Base-by-base conservation (phyloP, 1,139 yeast genomes). In the Kazachstania sp. region DNA sequence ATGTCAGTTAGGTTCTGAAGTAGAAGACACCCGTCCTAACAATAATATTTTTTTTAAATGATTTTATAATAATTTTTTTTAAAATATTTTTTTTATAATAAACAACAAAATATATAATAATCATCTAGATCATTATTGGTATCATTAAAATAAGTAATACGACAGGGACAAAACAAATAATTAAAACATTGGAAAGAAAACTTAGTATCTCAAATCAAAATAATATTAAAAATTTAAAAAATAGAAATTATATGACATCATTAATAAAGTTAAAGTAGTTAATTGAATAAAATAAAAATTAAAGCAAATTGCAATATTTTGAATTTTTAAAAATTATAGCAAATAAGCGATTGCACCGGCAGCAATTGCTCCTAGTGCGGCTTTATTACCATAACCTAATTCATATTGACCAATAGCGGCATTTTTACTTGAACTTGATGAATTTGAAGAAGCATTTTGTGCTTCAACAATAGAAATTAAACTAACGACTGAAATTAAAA, bases 261-360 rank as follows among this genome's bases (percentile, higher is more conserved):
- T n/a, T n/a, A n/a, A n/a, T n/a, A n/a, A n/a, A n/a, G n/a, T n/a
- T n/a, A n/a, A n/a, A n/a, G n/a, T n/a, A n/a, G n/a, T n/a, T n/a
- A n/a, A n/a, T n/a, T n/a, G n/a, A n/a, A n/a, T n/a, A n/a, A n/a
- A n/a, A n/a, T n/a, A n/a, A n/a, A n/a, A n/a, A n/a, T n/a, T n/a
- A n/a, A n/a, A n/a, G n/a, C n/a, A n/a, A n/a, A n/a, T n/a, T n/a
- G n/a, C n/a, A n/a, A n/a, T n/a, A n/a, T n/a, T n/a, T n/a, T n/a
- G n/a, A n/a, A n/a, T n/a, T 43, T 49, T n/a, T n/a, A n/a, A n/a
- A 34, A 50, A 52, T 9, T 49, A 51, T 11, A 49, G 23, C 30
- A 46, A 31, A 23, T 49, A 51, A 39, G 51, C 55, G 20, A 46
- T 45, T 3, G 45, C 36, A 42, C 47, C 51, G 11, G 46, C 50